Percentiles rank a stretch among this genome's conserved stretches.
These are phyloP conservation scores for Chloranthus sessilifolius DNA, from an alignment of 164 flowering plant species.

Conservation along the genomic window DNA sequence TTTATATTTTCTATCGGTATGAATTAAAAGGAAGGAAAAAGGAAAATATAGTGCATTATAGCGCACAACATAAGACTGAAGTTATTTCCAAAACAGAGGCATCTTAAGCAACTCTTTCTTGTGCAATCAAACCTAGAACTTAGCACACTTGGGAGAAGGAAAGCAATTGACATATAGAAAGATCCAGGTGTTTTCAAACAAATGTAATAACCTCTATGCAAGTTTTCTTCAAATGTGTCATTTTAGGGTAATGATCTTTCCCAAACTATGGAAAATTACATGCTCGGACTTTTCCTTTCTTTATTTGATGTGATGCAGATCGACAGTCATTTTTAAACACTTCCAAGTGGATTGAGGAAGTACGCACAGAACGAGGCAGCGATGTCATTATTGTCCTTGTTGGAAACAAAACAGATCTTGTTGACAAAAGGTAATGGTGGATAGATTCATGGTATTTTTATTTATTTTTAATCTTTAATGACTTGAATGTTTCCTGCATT, in stretches of 20 bases:
- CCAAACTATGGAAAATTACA: background rate
- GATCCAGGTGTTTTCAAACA: too few relatives aligned
- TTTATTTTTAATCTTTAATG: background rate
- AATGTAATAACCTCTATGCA: too few relatives aligned
- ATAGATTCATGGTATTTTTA: background rate
- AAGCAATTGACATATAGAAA: too few relatives aligned
- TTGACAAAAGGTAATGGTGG: constrained; percentile 60
- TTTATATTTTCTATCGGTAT: too few relatives aligned
- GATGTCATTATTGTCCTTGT: constrained; percentile 92
- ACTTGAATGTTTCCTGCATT: background rate
- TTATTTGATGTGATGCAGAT: constrained; percentile 30
- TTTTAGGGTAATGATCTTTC: background rate
- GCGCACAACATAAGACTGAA: too few relatives aligned
- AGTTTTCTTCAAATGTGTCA: background rate
- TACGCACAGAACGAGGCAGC: constrained; percentile 76
- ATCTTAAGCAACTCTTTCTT: too few relatives aligned
- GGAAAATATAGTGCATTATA: too few relatives aligned
- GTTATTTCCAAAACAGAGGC: too few relatives aligned
- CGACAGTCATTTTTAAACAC: constrained; percentile 77
- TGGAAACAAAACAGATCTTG: constrained; percentile 91
- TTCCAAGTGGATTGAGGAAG: constrained; percentile 84
- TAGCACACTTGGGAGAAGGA: too few relatives aligned
- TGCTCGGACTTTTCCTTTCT: background rate
- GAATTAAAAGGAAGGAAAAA: too few relatives aligned
- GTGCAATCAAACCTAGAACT: too few relatives aligned